Conservation (phyloP, 2,329 filamentous ascomycete species). For the Neospermospora avenae region DNA sequence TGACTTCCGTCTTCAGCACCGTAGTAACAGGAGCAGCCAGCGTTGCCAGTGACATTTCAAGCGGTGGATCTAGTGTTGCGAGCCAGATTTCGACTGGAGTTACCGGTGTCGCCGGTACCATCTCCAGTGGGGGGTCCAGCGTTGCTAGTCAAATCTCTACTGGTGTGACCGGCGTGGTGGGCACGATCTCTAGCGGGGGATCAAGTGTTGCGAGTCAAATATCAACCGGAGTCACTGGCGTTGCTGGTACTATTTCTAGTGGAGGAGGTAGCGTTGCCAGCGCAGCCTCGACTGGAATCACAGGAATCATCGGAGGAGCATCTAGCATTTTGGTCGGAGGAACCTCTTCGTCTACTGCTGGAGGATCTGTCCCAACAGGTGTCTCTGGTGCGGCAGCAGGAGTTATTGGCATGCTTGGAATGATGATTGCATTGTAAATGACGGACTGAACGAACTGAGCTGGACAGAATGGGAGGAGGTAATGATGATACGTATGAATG, state of each 20-base stretch:
- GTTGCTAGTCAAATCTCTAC: background rate
- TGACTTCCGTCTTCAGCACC: conserved; percentile 16
- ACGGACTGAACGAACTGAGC: no score
- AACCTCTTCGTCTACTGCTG: conserved; percentile 11
- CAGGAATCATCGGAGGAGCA: conserved; percentile 2
- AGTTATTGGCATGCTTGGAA: conserved; percentile 16
- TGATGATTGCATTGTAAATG: conserved; percentile 18
- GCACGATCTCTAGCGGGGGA: conserved; percentile 3
- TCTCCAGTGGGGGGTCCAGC: background rate
- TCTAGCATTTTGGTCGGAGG: conserved; percentile 2
- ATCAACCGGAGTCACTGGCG: background rate
- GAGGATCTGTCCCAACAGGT: conserved; percentile 11
- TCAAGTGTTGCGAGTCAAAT: background rate
- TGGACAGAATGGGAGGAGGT: background rate
- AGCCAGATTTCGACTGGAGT: background rate
- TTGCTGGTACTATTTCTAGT: background rate
- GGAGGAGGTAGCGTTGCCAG: conserved; percentile 7
- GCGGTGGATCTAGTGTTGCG: conserved; percentile 6
- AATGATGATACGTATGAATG: background rate
- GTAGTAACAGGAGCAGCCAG: conserved; percentile 10
- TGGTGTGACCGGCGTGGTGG: background rate
- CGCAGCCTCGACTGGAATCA: background rate
- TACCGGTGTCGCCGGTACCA: background rate
- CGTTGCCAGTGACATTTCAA: background rate
- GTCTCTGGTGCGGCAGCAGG: conserved; percentile 15